Evolutionary conservation across 2,329 filamentous ascomycete species (phyloP), one percentile per base, ranked within the genome.

Genomic region (Ophiostoma piceae): DNA sequence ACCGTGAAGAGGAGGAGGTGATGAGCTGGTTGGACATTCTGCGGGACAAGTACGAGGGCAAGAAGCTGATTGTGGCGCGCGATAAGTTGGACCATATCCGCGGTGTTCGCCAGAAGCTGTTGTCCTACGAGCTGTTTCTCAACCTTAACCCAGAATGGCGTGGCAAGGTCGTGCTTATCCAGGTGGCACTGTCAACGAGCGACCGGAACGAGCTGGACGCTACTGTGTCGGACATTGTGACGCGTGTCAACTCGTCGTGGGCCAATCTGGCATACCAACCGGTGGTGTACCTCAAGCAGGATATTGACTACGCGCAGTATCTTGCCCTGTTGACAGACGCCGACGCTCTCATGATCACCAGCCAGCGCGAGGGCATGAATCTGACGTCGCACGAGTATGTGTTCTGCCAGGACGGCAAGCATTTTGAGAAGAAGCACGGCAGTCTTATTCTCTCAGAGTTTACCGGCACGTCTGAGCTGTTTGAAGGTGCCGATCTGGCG

Each of bases 281-380:
- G 0, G 86, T 98, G 12, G 91, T 97, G 6, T 97, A 97, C 79
- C 83, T 98, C 68, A 94, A 96, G 79, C 94, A 98, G 78, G 94
- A 98, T 75, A 95, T 98, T 71, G 90, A 92, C 71, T 97, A 96
- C 77, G 84, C 91, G 0, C 94, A 97, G 77, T 98, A 97, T 76
- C 85, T 98, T n/a, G 94, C 94, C 1, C 83, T 98, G 8, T 84
- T 97, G 66, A 92, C 92, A 2, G 90, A 96, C 68, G 95, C 94
- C 1, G 94, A 98, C 80, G 91, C 90, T 2, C 83, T 98, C 67
- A 95, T 97, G 87, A 95, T 98, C 76, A 96, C 94, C 1, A 96
- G 92, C 77, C 88, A 98, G 75, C 92, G 95, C 68, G 94, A 98
- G 78, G 94, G 94, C 73, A 98, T 98, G 95, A 98, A 97, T 77